phyloP scores from a whole-genome alignment of 73 alveolate genomes.

The Stentor roeselii region DNA sequence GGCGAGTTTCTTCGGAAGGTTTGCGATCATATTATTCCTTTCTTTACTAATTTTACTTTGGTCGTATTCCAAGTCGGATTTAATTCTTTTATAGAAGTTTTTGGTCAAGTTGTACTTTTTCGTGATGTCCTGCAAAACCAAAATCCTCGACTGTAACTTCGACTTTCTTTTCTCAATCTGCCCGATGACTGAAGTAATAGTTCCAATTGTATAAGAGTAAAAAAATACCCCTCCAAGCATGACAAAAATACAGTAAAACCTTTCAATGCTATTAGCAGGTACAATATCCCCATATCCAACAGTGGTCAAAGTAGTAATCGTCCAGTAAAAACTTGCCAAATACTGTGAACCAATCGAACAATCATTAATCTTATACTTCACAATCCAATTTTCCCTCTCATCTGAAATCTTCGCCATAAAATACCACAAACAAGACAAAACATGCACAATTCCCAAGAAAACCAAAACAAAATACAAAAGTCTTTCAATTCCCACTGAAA shows the following conservation, averaged over 20 bases:
- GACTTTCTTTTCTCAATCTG: constrained; percentile 43
- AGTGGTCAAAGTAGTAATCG: constrained; percentile 72
- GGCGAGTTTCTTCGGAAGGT: constrained; percentile 67
- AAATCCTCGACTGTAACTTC: neutral
- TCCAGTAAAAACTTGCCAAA: constrained; percentile 66
- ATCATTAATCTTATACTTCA: constrained; percentile 41
- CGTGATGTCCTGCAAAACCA: constrained; percentile 20
- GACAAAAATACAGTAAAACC: constrained; percentile 53
- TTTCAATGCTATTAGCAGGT: constrained; percentile 52
- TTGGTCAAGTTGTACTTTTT: constrained; percentile 33
- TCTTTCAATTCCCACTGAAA: constrained; percentile 69
- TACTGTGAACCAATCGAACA: constrained; percentile 37
- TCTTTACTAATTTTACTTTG: constrained; percentile 40
- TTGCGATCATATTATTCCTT: constrained; percentile 52
- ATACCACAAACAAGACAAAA: constrained; percentile 71
- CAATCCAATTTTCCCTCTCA: constrained; percentile 74
- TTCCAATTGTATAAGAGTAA: constrained; percentile 79
- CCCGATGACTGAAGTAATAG: constrained; percentile 65
- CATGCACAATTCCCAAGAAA: constrained; percentile 57
- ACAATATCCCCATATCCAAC: constrained; percentile 83
- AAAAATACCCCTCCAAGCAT: constrained; percentile 79
- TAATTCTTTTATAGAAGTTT: constrained; percentile 15
- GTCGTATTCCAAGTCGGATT: constrained; percentile 33
- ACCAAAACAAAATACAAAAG: constrained; percentile 56
- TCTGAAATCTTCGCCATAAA: constrained; percentile 50